phyloP scores from a whole-genome alignment of 768 basidiomycete genomes.

The Calocera viscosa region DNA sequence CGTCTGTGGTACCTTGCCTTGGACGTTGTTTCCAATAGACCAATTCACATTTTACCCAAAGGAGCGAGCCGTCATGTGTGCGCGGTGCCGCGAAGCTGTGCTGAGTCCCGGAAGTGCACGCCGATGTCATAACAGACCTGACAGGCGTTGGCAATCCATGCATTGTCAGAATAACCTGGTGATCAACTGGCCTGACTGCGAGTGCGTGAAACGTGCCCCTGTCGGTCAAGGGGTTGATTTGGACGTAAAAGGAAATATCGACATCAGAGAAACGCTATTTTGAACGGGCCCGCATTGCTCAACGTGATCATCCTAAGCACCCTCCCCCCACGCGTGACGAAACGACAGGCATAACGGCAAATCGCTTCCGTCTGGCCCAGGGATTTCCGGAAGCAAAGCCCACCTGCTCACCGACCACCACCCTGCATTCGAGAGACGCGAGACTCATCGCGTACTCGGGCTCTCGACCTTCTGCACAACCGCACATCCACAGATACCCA shows the following conservation, averaged over 20 bases:
- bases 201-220: too few relatives aligned
- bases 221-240: too few relatives aligned
- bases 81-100: not conserved
- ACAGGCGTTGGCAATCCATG: too few relatives aligned
- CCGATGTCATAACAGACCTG: too few relatives aligned
- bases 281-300: too few relatives aligned
- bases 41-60: not conserved
- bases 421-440: not conserved
- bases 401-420: not conserved
- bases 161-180: too few relatives aligned
- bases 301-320: too few relatives aligned
- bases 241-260: too few relatives aligned
- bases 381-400: not conserved
- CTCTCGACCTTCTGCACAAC: not conserved
- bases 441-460: not conserved
- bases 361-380: not conserved
- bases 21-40: not conserved
- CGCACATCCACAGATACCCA: not conserved
- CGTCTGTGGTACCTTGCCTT: conserved; percentile 1
- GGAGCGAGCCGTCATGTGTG: not conserved
- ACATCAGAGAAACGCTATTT: too few relatives aligned
- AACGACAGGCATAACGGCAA: not conserved
- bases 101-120: not conserved
- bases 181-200: too few relatives aligned
- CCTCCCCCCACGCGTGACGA: too few relatives aligned